These are phyloP conservation scores for Pleurotus eryngii DNA, from an alignment of 768 basidiomycete species.

Conservation along the genomic window DNA sequence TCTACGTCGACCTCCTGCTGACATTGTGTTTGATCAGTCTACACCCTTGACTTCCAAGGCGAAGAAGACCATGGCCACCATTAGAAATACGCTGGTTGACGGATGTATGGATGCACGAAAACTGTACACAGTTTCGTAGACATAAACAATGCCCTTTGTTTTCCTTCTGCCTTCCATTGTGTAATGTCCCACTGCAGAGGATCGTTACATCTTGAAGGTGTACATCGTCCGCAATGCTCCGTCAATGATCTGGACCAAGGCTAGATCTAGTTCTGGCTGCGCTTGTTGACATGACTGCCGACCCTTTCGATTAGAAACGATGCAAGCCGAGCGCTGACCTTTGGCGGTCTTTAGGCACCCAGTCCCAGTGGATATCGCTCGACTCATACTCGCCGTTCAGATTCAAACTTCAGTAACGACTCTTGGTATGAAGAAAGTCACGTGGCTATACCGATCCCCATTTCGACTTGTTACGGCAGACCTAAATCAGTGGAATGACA, in stretches of 20 bases:
- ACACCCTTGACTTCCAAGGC: constrained; percentile 57
- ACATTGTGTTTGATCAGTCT: constrained; percentile 42
- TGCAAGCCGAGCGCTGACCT: too few species aligned
- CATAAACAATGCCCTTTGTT: not conserved
- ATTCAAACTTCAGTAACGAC: too few species aligned
- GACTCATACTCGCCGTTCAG: too few species aligned
- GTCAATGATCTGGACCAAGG: not conserved
- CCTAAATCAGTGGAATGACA: too few species aligned
- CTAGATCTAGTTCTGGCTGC: not conserved
- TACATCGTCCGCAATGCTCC: not conserved
- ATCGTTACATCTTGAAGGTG: too few species aligned
- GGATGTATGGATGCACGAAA: not conserved
- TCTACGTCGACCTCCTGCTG: not conserved
- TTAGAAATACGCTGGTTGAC: constrained; percentile 2
- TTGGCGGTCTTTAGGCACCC: too few species aligned
- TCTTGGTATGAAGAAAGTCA: too few species aligned
- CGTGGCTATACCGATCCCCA: too few species aligned
- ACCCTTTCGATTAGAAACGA: not conserved
- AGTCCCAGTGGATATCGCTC: too few species aligned
- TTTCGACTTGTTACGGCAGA: too few species aligned
- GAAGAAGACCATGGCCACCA: constrained; percentile 10
- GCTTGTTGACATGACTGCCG: not conserved
- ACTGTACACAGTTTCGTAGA: not conserved
- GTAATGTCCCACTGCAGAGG: not conserved
- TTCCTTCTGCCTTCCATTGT: not conserved